phyloP scores from a whole-genome alignment of 2,329 filamentous ascomycete genomes.

The Colletotrichum sp. region DNA sequence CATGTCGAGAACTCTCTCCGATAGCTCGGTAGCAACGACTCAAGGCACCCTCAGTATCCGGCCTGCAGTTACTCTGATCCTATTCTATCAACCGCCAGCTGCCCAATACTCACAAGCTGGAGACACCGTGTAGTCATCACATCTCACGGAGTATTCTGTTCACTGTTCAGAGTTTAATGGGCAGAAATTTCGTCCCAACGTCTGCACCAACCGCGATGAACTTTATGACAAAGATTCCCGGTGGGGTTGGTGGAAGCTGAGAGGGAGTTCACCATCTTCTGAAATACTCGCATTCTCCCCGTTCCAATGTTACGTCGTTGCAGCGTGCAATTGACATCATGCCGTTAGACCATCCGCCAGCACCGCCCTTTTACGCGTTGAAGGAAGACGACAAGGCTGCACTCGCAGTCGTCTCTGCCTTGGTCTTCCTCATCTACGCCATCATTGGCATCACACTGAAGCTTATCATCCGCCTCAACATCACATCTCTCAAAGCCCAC shows the following conservation, averaged over 20 bases:
- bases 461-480: not conserved
- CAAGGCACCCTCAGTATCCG: not conserved
- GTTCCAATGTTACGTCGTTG: not conserved
- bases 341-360: not conserved
- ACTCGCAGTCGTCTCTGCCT: not conserved
- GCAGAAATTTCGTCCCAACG: not conserved
- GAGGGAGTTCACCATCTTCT: not conserved
- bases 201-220: not conserved
- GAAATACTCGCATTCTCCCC: not conserved
- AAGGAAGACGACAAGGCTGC: not conserved
- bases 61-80: not conserved
- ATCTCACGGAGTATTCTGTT: not conserved
- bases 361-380: not conserved
- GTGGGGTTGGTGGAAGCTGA: not conserved
- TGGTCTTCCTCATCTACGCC: not conserved
- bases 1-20: not conserved
- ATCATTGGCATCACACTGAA: not conserved
- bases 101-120: not conserved
- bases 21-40: not conserved
- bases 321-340: not conserved
- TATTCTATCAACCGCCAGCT: fast-evolving
- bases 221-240: not conserved
- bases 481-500: not conserved
- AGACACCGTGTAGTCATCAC: not conserved
- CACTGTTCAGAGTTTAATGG: not conserved